phyloP scores from a whole-genome alignment of 768 basidiomycete species.

The Naganishia antarctica region DNA sequence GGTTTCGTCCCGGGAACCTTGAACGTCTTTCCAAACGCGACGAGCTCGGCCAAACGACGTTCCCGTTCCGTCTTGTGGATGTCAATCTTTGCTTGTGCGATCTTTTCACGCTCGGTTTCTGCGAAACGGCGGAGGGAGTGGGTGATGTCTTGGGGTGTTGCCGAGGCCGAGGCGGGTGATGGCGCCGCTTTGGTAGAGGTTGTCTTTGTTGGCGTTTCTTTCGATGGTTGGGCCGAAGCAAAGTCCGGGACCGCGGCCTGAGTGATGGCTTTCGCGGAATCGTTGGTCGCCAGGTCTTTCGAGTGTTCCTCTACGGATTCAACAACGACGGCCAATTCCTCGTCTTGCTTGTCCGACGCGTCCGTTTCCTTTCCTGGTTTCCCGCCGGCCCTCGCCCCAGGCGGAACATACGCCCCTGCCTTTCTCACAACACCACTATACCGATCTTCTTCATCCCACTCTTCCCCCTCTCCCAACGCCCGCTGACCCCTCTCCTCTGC shows the following conservation, averaged over 20 bases:
- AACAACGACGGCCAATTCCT: neutral
- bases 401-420: conserved; percentile 80
- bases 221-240: too few species aligned
- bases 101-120: conserved; percentile 13
- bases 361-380: neutral
- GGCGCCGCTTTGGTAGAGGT: neutral
- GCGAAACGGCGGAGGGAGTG: conserved; percentile 7
- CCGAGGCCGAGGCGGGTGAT: neutral
- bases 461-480: conserved; percentile 58
- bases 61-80: conserved; percentile 90
- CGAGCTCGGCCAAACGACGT: conserved; percentile 82
- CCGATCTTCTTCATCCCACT: conserved; percentile 90
- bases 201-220: neutral
- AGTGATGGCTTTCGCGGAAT: too few species aligned
- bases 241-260: too few species aligned
- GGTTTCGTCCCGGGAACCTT: conserved; percentile 59
- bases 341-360: neutral
- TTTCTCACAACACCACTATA: conserved; percentile 88
- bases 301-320: too few species aligned
- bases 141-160: conserved; percentile 9
- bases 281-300: too few species aligned
- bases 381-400: conserved; percentile 52
- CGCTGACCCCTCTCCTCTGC: conserved; percentile 71
- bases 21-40: conserved; percentile 89
- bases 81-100: conserved; percentile 56